Percentiles rank a stretch among this genome's conserved stretches.
Evolutionary conservation across 768 basidiomycete genomes (phyloP).

Genomic region (Termitomyces sp.): DNA sequence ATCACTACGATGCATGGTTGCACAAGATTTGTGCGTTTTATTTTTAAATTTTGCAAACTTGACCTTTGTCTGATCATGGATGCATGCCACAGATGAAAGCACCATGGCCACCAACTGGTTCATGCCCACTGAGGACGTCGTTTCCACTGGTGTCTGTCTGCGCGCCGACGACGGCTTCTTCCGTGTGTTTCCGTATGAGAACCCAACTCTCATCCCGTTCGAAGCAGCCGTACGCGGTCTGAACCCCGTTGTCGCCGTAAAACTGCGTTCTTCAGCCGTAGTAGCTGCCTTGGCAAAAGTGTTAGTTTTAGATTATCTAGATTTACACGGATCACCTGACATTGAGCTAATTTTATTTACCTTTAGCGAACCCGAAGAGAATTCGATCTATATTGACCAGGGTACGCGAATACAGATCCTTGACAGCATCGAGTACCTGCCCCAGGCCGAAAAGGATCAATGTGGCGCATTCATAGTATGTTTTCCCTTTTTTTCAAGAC

Average conservation of each 20-base stretch:
- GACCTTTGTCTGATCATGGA: background rate
- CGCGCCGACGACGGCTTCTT: slow-evolving; percentile 60
- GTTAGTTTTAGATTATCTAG: slow-evolving; percentile 33
- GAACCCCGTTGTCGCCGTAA: slow-evolving; percentile 83
- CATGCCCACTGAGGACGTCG: slow-evolving; percentile 68
- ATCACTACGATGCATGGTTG: slow-evolving; percentile 73
- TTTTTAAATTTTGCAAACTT: background rate
- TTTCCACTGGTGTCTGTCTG: slow-evolving; percentile 71
- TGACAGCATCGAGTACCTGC: slow-evolving; percentile 60
- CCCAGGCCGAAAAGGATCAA: slow-evolving; percentile 83
- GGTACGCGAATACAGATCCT: slow-evolving; percentile 86
- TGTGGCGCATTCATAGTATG: slow-evolving; percentile 76
- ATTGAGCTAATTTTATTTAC: background rate
- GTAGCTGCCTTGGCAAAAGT: slow-evolving; percentile 69
- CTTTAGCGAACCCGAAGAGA: slow-evolving; percentile 45
- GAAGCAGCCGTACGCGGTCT: slow-evolving; percentile 72
- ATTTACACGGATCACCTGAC: background rate
- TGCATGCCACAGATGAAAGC: slow-evolving; percentile 45
- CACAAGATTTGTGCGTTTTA: slow-evolving; percentile 62
- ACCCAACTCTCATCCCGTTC: slow-evolving; percentile 67
- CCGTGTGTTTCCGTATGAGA: slow-evolving; percentile 87
- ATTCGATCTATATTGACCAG: slow-evolving; percentile 66
- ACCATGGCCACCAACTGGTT: slow-evolving; percentile 76
- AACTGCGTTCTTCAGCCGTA: slow-evolving; percentile 71
- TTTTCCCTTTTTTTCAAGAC: slow-evolving; percentile 6